Percentiles rank a stretch among this genome's conserved stretches.
These are phyloP conservation scores for Barnettozyma californica DNA, from an alignment of 805 yeast species.

Conservation along the genomic window DNA sequence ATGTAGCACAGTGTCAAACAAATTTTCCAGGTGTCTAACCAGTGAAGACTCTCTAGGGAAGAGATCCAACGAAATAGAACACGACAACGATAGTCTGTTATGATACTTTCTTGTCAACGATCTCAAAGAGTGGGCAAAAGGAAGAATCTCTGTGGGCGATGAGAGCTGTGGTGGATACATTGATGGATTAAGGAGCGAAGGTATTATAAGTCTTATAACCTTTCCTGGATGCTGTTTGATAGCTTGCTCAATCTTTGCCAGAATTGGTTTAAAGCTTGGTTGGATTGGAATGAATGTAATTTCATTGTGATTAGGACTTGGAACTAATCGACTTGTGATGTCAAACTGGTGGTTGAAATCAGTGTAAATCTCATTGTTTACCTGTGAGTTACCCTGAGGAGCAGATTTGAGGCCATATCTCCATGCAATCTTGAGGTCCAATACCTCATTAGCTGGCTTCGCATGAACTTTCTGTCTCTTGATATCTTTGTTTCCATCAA, in stretches of 20 bases:
- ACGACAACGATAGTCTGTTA: conserved; percentile 42
- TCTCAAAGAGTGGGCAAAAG: conserved; percentile 57
- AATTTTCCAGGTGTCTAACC: conserved; percentile 47
- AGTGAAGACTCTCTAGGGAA: conserved; percentile 50
- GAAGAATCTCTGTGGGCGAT: conserved; percentile 43
- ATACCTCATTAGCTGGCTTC: conserved; percentile 7
- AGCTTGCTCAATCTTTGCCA: conserved; percentile 39
- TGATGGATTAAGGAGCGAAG: conserved; percentile 77
- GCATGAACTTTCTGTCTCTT: conserved; percentile 6
- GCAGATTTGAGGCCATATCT: conserved; percentile 61
- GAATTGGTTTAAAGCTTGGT: conserved; percentile 24
- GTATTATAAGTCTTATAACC: conserved; percentile 63
- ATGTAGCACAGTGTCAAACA: conserved; percentile 65
- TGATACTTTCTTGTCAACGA: conserved; percentile 43
- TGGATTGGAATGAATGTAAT: conserved; percentile 47
- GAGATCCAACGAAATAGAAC: conserved; percentile 60
- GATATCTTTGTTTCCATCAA: conserved; percentile 27
- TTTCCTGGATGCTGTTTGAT: conserved; percentile 39
- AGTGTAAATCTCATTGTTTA: conserved; percentile 36
- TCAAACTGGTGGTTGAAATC: conserved; percentile 67
- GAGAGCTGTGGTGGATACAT: conserved; percentile 51
- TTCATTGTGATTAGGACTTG: conserved; percentile 61
- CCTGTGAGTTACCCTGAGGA: conserved; percentile 16
- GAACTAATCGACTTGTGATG: conserved; percentile 63
- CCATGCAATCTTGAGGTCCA: conserved; percentile 88